Base-by-base conservation (phyloP, 257 asterid genomes). In the Fraxinus anomala region DNA sequence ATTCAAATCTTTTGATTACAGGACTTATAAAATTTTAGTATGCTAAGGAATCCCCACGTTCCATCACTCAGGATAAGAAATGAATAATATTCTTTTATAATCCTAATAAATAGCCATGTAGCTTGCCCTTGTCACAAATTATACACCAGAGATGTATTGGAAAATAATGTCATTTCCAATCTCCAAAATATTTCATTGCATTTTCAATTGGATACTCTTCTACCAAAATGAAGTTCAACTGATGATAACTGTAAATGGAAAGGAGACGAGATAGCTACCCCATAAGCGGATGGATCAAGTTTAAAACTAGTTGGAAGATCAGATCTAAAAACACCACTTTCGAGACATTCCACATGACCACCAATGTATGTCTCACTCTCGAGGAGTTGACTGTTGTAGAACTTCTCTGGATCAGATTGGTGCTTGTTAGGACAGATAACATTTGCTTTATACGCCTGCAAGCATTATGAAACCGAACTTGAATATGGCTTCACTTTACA, bases 351-450 rank as follows among this genome's bases (percentile, higher is more conserved):
- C 81, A 95, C 99, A 78, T 95, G 99, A 61, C 99, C 99, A 66
- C 99, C 99, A 56, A 95, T 95, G 83, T 95, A 95, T 37, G 99
- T 95, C 86, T 95, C 99, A 77, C 99, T 95, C 89, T 95, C 99
- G 69, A 95, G 96, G 77, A 95, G 93, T 66, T 86, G 90, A 83
- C 82, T 91, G 4, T 88, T 82, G 86, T 90, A 87, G 88, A 95
- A 95, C 88, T 91, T 93, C 91, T 95, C 99, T 1, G 99, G 97
- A 89, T 95, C 98, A 75, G 94, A 86, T 83, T 93, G 99, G 89
- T 95, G 99, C 79, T 95, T 95, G 87, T 95, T 95, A 73, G 99
- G 99, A 85, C 98, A 95, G 80, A 95, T 87, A 71, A 95, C 99
- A 85, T 93, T 90, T 83, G 99, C 99, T 81, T 86, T 77, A 74